A percentile compares a stretch with the other conserved stretches of the same genome.
phyloP scores from a whole-genome alignment of 805 yeast species.

The Wickerhamomyces strasburgensis region DNA sequence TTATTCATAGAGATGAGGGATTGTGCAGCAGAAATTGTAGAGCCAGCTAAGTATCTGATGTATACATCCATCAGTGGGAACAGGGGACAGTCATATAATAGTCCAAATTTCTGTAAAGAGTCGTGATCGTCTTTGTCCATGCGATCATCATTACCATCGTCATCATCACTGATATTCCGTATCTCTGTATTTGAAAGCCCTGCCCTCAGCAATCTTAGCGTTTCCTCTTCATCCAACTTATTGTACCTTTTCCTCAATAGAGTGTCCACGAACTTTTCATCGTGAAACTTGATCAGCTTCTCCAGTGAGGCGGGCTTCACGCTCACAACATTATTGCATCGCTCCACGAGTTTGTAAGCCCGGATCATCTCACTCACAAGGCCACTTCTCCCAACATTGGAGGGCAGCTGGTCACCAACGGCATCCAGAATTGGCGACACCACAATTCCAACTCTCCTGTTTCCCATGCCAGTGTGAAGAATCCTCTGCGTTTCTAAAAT shows the following conservation, averaged over 20 bases:
- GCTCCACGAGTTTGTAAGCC: constrained; percentile 34
- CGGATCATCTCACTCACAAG: constrained; percentile 37
- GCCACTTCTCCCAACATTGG: constrained; percentile 48
- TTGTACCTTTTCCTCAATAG: constrained; percentile 29
- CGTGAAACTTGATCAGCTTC: constrained; percentile 49
- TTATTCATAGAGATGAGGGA: constrained; percentile 1
- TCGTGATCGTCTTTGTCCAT: no score
- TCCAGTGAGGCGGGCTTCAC: constrained; percentile 26
- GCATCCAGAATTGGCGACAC: constrained; percentile 5
- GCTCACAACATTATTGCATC: constrained; percentile 26
- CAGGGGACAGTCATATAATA: constrained; percentile 55
- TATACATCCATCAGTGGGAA: constrained; percentile 52
- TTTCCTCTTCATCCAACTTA: constrained; percentile 9
- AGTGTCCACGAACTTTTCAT: constrained; percentile 33
- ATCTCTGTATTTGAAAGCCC: background rate
- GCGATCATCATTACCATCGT: constrained; percentile 8
- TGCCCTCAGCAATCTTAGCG: background rate
- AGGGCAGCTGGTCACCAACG: constrained; percentile 41
- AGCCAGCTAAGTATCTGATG: constrained; percentile 46
- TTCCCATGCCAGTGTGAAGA: no score
- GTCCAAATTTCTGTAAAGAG: background rate
- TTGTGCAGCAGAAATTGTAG: constrained; percentile 47
- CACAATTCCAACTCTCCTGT: constrained; percentile 6
- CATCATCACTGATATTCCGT: background rate
- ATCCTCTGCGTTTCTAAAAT: no score